Conservation (phyloP, 2,329 filamentous ascomycete genomes). For the Davidsoniella australis region DNA sequence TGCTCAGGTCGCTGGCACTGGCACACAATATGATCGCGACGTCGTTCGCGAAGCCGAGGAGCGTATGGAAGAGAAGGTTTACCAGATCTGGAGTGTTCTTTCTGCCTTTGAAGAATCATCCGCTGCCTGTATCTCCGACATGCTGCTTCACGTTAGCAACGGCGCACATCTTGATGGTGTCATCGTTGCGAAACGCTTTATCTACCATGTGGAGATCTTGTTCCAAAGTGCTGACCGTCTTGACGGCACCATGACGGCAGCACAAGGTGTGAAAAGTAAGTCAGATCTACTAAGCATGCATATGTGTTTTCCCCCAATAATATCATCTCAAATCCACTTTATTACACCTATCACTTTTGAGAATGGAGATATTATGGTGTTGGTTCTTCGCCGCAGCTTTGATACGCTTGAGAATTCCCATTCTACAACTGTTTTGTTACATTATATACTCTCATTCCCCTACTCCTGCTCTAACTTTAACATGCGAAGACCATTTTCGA, state of each 20-base stretch:
- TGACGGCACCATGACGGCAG: slow-evolving; percentile 47
- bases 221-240: slow-evolving; percentile 79
- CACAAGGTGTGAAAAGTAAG: slow-evolving; percentile 43
- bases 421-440: too few species aligned
- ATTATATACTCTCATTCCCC: background rate
- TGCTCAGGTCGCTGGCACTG: slow-evolving; percentile 4
- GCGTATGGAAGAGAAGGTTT: slow-evolving; percentile 92
- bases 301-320: background rate
- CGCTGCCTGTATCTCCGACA: slow-evolving; percentile 94
- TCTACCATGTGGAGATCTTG: slow-evolving; percentile 83
- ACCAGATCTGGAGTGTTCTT: slow-evolving; percentile 92
- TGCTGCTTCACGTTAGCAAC: slow-evolving; percentile 96
- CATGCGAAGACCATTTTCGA: too few species aligned
- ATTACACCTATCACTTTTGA: background rate
- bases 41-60: slow-evolving; percentile 74
- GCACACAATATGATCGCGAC: slow-evolving; percentile 37
- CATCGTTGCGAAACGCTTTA: slow-evolving; percentile 87
- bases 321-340: background rate
- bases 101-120: slow-evolving; percentile 96
- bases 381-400: background rate
- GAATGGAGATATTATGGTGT: too few species aligned
- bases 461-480: background rate
- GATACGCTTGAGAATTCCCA: too few species aligned
- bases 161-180: slow-evolving; percentile 92
- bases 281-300: slow-evolving; percentile 1